Evolutionary conservation across 1,284 basidiomycete species (phyloP).

Genomic region (Naganishia albida): DNA sequence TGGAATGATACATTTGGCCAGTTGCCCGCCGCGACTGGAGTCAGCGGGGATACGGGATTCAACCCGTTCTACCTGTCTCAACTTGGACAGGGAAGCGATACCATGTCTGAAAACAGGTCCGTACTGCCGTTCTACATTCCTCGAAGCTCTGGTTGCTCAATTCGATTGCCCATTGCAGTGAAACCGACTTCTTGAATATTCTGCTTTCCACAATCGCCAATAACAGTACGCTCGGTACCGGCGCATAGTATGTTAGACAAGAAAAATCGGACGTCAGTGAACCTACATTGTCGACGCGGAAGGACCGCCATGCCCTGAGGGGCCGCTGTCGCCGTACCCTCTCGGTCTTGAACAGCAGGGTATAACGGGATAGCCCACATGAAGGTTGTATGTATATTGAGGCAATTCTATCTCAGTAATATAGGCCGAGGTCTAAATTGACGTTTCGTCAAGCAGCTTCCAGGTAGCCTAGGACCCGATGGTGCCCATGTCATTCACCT

Average conservation of each 20-base stretch:
- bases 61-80: slow-evolving; percentile 54
- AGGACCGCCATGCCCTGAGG: too few species aligned
- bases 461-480: too few species aligned
- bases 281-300: too few species aligned
- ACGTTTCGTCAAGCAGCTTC: too few species aligned
- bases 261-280: too few species aligned
- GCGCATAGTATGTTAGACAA: slow-evolving; percentile 9
- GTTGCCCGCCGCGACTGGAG: slow-evolving; percentile 34
- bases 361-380: too few species aligned
- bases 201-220: slow-evolving; percentile 35
- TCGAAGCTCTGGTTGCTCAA: neutral
- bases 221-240: slow-evolving; percentile 27
- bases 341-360: too few species aligned
- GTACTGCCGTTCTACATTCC: neutral
- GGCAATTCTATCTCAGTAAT: too few species aligned
- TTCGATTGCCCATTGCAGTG: slow-evolving; percentile 10
- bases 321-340: too few species aligned
- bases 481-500: too few species aligned
- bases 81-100: slow-evolving; percentile 44
- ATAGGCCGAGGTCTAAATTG: too few species aligned
- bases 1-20: slow-evolving; percentile 38
- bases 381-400: too few species aligned
- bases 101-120: slow-evolving; percentile 29
- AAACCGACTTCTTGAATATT: slow-evolving; percentile 35
- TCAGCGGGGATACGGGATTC: slow-evolving; percentile 41